Percentiles rank a stretch among this genome's conserved stretches.
Evolutionary conservation across 139 green algal genomes (phyloP).

Genomic region (Micromonas commoda): DNA sequence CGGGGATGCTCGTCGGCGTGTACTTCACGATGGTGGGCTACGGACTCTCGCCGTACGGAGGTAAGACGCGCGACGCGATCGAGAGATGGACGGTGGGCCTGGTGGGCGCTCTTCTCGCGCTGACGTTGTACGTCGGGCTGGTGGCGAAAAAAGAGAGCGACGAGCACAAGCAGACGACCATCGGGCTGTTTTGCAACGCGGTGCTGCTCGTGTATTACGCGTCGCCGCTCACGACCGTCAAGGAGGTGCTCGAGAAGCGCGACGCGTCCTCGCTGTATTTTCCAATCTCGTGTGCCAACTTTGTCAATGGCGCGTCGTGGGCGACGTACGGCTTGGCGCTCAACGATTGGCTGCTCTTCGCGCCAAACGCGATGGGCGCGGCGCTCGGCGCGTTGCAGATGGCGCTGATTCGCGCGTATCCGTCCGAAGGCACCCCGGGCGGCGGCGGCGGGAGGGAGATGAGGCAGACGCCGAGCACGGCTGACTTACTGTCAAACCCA

Average conservation of each 20-base stretch:
- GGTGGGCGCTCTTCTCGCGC: background rate
- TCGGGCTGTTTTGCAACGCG: conserved; percentile 6
- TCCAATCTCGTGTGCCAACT: background rate
- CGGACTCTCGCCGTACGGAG: background rate
- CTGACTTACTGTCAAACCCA: too few relatives aligned
- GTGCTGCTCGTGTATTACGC: conserved; percentile 16
- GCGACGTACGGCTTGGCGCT: conserved; percentile 9
- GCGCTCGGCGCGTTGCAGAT: background rate
- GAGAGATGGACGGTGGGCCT: background rate
- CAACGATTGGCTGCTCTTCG: conserved; percentile 9
- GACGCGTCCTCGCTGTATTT: background rate
- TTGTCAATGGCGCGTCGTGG: conserved; percentile 14
- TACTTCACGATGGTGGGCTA: background rate
- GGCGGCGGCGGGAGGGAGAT: background rate
- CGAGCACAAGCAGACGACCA: background rate
- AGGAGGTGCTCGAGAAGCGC: background rate
- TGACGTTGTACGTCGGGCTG: background rate
- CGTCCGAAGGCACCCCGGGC: too few relatives aligned
- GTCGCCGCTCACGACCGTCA: background rate
- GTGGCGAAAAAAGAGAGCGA: background rate
- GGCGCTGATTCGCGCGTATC: background rate
- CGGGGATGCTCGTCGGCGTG: background rate
- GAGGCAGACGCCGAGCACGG: background rate
- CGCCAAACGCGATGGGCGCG: conserved; percentile 8
- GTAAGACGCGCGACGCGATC: background rate